Percentiles rank a stretch among this genome's conserved stretches.
These are phyloP conservation scores for Talaromyces sp. DNA, from an alignment of 2,329 filamentous ascomycete species.

Conservation along the genomic window DNA sequence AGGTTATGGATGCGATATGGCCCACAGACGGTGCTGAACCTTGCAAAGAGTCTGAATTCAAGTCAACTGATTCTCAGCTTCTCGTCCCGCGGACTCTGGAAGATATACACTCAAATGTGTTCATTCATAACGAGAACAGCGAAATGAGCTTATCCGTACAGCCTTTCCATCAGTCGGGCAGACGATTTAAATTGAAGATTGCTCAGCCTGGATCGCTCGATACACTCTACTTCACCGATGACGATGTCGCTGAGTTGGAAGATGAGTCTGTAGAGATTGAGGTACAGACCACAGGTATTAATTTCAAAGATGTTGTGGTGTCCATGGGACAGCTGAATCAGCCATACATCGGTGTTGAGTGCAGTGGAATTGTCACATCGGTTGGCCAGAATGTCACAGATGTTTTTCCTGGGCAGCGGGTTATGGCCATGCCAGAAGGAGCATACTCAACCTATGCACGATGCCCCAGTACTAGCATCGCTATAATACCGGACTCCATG, in stretches of 20 bases:
- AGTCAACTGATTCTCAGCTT: slow-evolving; percentile 20
- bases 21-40: slow-evolving; percentile 18
- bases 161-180: slow-evolving; percentile 24
- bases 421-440: slow-evolving; percentile 31
- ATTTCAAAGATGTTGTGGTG: slow-evolving; percentile 18
- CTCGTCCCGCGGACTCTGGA: slow-evolving; percentile 24
- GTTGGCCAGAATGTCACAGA: slow-evolving; percentile 28
- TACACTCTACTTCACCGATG: slow-evolving; percentile 26
- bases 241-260: slow-evolving; percentile 17
- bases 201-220: slow-evolving; percentile 25
- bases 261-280: slow-evolving; percentile 16
- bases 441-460: slow-evolving; percentile 27
- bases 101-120: slow-evolving; percentile 23
- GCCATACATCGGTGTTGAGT: slow-evolving; percentile 38
- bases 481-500: slow-evolving; percentile 23
- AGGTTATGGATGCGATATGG: slow-evolving; percentile 21
- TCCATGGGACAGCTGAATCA: slow-evolving; percentile 13
- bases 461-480: slow-evolving; percentile 9
- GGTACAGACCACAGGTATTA: slow-evolving; percentile 14
- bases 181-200: slow-evolving; percentile 21
- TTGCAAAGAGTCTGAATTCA: slow-evolving; percentile 26
- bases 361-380: slow-evolving; percentile 32
- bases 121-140: slow-evolving; percentile 27
- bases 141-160: slow-evolving; percentile 22
- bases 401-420: slow-evolving; percentile 41